Evolutionary conservation across 2,329 filamentous ascomycete species (phyloP), one percentile per base, ranked within the genome.

Genomic region (Aspergillus ochraceoroseus): DNA sequence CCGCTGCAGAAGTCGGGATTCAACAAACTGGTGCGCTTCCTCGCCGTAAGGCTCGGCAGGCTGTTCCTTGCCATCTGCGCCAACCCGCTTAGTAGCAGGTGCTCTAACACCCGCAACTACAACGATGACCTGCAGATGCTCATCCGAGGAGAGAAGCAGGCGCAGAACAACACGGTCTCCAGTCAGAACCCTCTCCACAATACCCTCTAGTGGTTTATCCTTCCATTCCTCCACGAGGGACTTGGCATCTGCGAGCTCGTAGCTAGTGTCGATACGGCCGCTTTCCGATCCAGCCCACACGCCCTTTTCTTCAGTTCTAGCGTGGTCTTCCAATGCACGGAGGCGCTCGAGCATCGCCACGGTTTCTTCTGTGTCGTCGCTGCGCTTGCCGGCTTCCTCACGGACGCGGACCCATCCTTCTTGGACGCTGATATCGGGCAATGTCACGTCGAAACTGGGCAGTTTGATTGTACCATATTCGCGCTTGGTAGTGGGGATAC

Each of bases 321-420:
- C 92, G 53, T 84, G 77, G 29, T 77, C 73, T 66, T 96, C 89
- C 22, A 90, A 71, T 32, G 75, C 74, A 53, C 87, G 82, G 46
- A 98, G 77, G 55, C 80, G 82, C 55, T 94, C 84, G 15, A 98
- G 73, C 45, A 84, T 76, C 49, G 81, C 72, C 19, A 70, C 59
- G 6, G 83, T 75, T 36, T 88, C 83, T 43, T 92, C 85, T 2
- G 82, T 81, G 44, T 95, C 88, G 52, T 95, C 89, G 61, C 90
- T 92, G 9, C 65, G 64, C 51, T 84, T 83, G 47, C 88, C 89
- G 44, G 90, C 89, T 65, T 98, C 92, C 57, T 98, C 92, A 49
- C 92, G 82, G 45, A 98, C 77, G 70, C 92, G 94, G 49, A 88
- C 71, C 88, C 89, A 95, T 52, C 92, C 92, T 56, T 88, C 86